These are phyloP conservation scores for Pseudomonodictys pantanalensis DNA, from an alignment of 495 filamentous ascomycete genomes.

Conservation along the genomic window DNA sequence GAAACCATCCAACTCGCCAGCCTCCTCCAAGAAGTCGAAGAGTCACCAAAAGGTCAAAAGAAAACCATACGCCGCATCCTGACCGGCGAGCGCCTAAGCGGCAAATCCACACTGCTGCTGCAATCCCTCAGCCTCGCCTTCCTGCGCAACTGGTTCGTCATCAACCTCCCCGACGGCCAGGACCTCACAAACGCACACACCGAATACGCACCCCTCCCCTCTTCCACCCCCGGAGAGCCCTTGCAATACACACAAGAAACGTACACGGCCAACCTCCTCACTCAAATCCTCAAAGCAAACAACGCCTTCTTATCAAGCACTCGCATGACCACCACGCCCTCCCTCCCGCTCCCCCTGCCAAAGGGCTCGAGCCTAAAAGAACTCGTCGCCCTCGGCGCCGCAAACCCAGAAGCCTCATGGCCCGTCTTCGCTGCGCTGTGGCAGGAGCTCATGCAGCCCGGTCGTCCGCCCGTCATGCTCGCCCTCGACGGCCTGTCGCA, in stretches of 20 bases:
- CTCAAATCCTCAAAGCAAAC: conserved; percentile 70
- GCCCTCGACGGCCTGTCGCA: conserved; percentile 73
- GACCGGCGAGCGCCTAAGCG: conserved; percentile 68
- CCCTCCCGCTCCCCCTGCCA: conserved; percentile 55
- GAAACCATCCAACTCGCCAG: conserved; percentile 70
- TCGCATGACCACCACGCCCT: conserved; percentile 58
- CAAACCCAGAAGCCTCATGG: conserved; percentile 74
- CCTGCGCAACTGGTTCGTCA: conserved; percentile 80
- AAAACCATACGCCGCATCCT: conserved; percentile 64
- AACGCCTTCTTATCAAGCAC: conserved; percentile 57
- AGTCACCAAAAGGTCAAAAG: conserved; percentile 48
- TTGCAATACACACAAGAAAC: conserved; percentile 71
- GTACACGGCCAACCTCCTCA: conserved; percentile 69
- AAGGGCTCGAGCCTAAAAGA: conserved; percentile 62
- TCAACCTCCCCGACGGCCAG: conserved; percentile 88
- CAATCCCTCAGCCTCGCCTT: conserved; percentile 83
- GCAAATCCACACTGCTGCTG: conserved; percentile 81
- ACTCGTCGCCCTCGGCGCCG: conserved; percentile 65
- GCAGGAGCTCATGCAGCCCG: conserved; percentile 66
- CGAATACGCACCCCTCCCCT: conserved; percentile 69
- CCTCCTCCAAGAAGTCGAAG: conserved; percentile 54
- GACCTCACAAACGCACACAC: conserved; percentile 77
- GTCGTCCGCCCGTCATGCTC: conserved; percentile 76
- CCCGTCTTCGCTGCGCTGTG: conserved; percentile 78
- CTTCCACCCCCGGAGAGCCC: conserved; percentile 51